Evolutionary conservation across 2,329 filamentous ascomycete species (phyloP), one percentile per base, ranked within the genome.

Genomic region (Phoma sp.): DNA sequence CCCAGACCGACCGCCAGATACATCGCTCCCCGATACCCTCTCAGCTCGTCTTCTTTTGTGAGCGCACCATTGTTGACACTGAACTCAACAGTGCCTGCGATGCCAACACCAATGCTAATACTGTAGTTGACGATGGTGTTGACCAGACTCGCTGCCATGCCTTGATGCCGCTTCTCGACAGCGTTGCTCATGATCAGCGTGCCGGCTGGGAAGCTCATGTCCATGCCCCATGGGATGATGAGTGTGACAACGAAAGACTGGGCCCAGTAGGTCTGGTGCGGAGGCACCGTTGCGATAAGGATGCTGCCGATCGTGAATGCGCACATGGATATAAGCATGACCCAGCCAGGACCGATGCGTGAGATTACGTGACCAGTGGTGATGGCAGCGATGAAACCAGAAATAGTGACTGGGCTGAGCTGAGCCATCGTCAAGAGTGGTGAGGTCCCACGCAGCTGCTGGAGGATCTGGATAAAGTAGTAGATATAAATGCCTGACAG

Each of bases 41-140:
- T 55, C 29, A 79, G 46, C 29, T 68, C 37, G 48, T 77, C 69
- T n/a, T 60, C 59, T 12, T 44, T 31, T 8, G 60, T 68, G 6
- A 38, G 37, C 2, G 69, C 74, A 4, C 74, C 73, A 29, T 68
- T 54, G 47, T 75, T 76, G 2, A 76, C 65, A 45, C 78, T 65
- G 6, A 64, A 68, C 55, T 79, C 77, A 1, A 79, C 75, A 0
- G 76, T 79, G 0, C 76, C 77, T 10, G 76, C 77, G 44, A 80
- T 74, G 0, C 77, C 77, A 21, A 80, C 61, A 4, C 76, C 77
- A 22, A 78, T 70, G 10, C 73, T 74, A 31, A 79, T 78, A 24
- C 69, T 72, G 61, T 80, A 79, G 47, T 79, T 78, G 15, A 78
- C 74, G 0, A 78, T 64, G 0, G 76, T 79, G 33, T 73, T 77